Conservation (phyloP, 345 rosid genomes). For the Combretum micranthum region DNA sequence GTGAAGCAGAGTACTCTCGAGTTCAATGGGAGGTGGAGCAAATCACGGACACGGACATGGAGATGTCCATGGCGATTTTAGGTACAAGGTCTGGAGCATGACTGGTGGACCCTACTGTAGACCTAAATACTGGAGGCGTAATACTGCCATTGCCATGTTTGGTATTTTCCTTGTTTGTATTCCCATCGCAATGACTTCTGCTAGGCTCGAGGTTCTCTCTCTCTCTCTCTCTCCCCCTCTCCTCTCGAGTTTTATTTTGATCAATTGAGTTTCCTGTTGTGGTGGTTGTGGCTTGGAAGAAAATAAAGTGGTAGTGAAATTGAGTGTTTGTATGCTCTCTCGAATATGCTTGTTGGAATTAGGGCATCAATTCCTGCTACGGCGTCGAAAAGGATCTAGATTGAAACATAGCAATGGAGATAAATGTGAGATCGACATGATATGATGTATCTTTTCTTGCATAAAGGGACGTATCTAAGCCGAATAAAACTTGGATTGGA, state of each 20-base stretch:
- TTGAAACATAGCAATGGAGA: too few relatives aligned
- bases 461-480: too few relatives aligned
- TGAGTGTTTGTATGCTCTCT: too few relatives aligned
- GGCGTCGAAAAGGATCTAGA: too few relatives aligned
- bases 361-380: too few relatives aligned
- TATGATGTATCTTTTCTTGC: background rate
- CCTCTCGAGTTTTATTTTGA: background rate
- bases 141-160: conserved; percentile 90
- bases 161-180: conserved; percentile 81
- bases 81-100: conserved; percentile 95
- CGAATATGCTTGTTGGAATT: too few relatives aligned
- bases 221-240: background rate
- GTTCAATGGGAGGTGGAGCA: conserved; percentile 47
- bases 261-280: conserved; percentile 3
- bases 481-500: too few relatives aligned
- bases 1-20: too few relatives aligned
- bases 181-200: conserved; percentile 87
- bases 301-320: too few relatives aligned
- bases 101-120: conserved; percentile 91
- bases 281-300: too few relatives aligned
- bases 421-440: background rate
- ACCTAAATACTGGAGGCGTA: conserved; percentile 96
- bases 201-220: conserved; percentile 76
- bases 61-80: conserved; percentile 66
- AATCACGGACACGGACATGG: conserved; percentile 76